Conservation (phyloP, 257 asterid genomes). For the Perilla frutescens region DNA sequence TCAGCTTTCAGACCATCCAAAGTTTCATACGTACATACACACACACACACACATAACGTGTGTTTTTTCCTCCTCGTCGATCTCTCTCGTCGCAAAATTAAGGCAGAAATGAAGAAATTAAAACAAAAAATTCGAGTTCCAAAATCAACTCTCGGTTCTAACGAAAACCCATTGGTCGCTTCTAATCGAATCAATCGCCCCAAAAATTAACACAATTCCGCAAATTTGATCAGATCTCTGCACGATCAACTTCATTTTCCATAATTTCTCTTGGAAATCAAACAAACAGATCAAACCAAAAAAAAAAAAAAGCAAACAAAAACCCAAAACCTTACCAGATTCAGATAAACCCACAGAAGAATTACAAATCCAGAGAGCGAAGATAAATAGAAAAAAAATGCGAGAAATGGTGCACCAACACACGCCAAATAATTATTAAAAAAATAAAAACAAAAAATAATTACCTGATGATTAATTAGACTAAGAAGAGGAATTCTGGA, state of each 20-base stretch:
- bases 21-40: neutral
- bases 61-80: neutral
- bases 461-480: slow-evolving; percentile 44
- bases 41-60: neutral
- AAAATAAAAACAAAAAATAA: neutral
- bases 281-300: slow-evolving; percentile 24
- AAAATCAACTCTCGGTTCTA: slow-evolving; percentile 20
- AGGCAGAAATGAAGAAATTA: slow-evolving; percentile 17
- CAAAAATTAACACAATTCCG: slow-evolving; percentile 14
- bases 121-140: slow-evolving; percentile 20
- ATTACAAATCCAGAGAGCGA: slow-evolving; percentile 14
- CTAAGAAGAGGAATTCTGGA: slow-evolving; percentile 19
- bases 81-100: neutral
- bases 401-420: slow-evolving; percentile 20
- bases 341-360: slow-evolving; percentile 2
- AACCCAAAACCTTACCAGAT: slow-evolving; percentile 29
- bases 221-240: slow-evolving; percentile 47
- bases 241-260: slow-evolving; percentile 44
- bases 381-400: neutral
- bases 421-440: neutral
- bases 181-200: slow-evolving; percentile 26
- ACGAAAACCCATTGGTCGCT: slow-evolving; percentile 30
- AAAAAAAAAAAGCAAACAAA: neutral
- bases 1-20: slow-evolving; percentile 32
- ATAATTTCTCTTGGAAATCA: slow-evolving; percentile 27